Evolutionary conservation across 768 basidiomycete species (phyloP).

Genomic region (Gymnopilus junonius): DNA sequence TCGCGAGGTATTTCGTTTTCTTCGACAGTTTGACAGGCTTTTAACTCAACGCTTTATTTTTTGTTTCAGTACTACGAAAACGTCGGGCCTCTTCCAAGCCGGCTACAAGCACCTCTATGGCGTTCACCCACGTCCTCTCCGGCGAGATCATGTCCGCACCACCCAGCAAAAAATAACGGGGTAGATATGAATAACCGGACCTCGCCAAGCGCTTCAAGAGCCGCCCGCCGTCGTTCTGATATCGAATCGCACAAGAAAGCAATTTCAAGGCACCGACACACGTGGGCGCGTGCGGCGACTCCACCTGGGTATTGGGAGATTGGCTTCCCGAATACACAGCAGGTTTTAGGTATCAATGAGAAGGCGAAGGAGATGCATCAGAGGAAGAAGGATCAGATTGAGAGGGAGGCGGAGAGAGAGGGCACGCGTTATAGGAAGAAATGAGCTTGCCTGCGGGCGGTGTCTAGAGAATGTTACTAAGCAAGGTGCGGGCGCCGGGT

Average conservation of each 20-base stretch:
- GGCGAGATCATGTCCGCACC: constrained; percentile 32
- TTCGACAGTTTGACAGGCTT: not conserved
- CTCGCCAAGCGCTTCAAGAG: constrained; percentile 7
- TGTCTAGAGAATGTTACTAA: too few species aligned
- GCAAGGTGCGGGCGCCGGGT: too few species aligned
- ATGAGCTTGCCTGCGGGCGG: not conserved
- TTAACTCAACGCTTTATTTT: not conserved
- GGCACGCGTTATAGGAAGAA: constrained; percentile 42
- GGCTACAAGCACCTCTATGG: constrained; percentile 76
- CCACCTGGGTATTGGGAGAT: constrained; percentile 92
- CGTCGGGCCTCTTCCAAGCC: constrained; percentile 70
- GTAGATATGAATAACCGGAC: constrained; percentile 7
- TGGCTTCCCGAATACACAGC: constrained; percentile 88
- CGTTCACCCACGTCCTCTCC: constrained; percentile 55
- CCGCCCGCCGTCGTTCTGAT: constrained; percentile 24
- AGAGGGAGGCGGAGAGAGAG: constrained; percentile 60
- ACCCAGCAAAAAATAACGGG: constrained; percentile 12
- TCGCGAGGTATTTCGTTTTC: constrained; percentile 53
- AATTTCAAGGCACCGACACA: constrained; percentile 74
- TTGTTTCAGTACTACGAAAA: constrained; percentile 77
- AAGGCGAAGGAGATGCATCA: constrained; percentile 74
- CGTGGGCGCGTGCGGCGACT: constrained; percentile 72
- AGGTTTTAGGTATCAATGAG: constrained; percentile 75
- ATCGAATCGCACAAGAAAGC: constrained; percentile 64
- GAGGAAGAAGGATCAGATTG: constrained; percentile 62